Evolutionary conservation across 495 filamentous ascomycete genomes (phyloP).

Genomic region (Talaromyces stipitatus): DNA sequence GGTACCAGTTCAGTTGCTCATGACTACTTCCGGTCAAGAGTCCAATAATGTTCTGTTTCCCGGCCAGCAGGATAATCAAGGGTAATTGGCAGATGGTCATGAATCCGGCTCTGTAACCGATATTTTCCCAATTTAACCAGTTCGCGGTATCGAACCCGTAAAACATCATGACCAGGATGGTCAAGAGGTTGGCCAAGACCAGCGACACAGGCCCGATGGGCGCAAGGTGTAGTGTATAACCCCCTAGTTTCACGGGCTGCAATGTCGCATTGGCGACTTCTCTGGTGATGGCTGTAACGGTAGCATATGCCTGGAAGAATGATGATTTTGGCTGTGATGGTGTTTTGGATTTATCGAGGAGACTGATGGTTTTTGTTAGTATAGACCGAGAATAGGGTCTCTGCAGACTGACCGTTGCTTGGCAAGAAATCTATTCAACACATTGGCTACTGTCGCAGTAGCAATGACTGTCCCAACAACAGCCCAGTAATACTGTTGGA

Average conservation of each 20-base stretch:
- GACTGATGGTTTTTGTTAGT: constrained; percentile 12
- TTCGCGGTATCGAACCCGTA: constrained; percentile 31
- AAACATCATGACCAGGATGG: constrained; percentile 34
- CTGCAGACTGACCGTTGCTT: constrained; percentile 36
- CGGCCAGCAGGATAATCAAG: constrained; percentile 68
- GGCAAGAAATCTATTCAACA: constrained; percentile 36
- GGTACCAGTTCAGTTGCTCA: constrained; percentile 76
- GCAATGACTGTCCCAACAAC: constrained; percentile 49
- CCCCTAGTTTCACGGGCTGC: constrained; percentile 42
- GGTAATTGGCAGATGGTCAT: constrained; percentile 77
- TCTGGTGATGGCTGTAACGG: constrained; percentile 56
- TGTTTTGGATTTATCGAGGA: constrained; percentile 24
- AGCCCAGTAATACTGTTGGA: constrained; percentile 54
- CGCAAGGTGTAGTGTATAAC: constrained; percentile 39
- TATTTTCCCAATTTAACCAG: constrained; percentile 52
- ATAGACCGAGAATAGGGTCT: not conserved
- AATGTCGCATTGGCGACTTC: constrained; percentile 59
- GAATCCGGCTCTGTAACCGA: constrained; percentile 71
- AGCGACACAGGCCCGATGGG: constrained; percentile 29
- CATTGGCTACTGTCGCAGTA: constrained; percentile 41
- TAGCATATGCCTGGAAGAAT: constrained; percentile 52
- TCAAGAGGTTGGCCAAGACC: constrained; percentile 30
- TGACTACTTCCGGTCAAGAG: constrained; percentile 60
- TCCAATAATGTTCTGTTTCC: constrained; percentile 70
- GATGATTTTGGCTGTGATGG: constrained; percentile 59